Base-by-base conservation (phyloP, 2,329 filamentous ascomycete genomes). In the Ceratocystis lukuohia region DNA sequence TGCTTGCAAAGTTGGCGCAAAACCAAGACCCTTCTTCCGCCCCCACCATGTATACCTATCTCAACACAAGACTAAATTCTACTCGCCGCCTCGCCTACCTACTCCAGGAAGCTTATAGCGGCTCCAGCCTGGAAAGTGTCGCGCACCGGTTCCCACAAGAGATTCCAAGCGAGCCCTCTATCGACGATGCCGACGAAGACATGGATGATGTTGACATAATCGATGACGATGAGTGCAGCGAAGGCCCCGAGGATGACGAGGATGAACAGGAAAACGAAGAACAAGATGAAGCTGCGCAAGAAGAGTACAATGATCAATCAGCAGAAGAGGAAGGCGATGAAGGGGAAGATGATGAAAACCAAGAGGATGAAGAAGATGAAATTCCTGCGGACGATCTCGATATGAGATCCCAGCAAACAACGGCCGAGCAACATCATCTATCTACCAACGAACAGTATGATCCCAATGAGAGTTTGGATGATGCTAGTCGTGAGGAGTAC, bases 1-100 rank as follows among this genome's bases (percentile, higher is more conserved):
- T 79, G 2, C 77, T 78, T 65, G 76, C 78, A 25, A 71, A 78
- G 46, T 71, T 79, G 1, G 73, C 77, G 15, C 78, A 77, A 65
- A 79, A 79, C 57, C 76, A 79, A 68, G 75, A 79, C 61, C 74
- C 76, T 10, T 73, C 78, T 30, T 71, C 71, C 33, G 72, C 73
- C 10, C 74, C 76, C 17, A 73, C 73, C 0, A 69, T 79, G n/a
- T 78, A 78, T 62, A 77, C 76, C 2, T 78, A 76, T 67, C 71
- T 79, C 7, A 75, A 77, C 66, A 76, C 75, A 15, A 76, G 75
- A 59, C 73, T 76, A 5, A 77, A 74, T 61, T 72, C 74, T 56
- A 74, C 72, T 63, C 77, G 73, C 67, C 74, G 77, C n/a, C 72
- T 76, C 33, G 74, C 77, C 10, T 75, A 72, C 6, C 69, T 79